Conservation (phyloP, 1,284 basidiomycete species). For the Austroboletus novae-zelandiae region DNA sequence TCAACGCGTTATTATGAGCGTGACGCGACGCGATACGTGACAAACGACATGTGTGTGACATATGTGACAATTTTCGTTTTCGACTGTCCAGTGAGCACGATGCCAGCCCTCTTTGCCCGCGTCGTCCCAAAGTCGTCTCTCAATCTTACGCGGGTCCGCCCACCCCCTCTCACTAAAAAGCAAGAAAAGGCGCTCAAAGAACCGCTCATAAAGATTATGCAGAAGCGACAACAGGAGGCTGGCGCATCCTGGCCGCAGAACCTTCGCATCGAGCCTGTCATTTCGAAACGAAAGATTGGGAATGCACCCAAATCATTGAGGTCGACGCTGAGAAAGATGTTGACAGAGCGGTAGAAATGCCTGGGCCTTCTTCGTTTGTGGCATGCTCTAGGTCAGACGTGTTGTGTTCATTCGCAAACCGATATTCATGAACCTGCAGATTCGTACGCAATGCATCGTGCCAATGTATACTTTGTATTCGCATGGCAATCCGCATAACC, state of each 20-base stretch:
- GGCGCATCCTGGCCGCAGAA: conserved; percentile 42
- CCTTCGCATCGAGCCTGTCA: conserved; percentile 43
- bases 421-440: conserved; percentile 1
- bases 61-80: not conserved
- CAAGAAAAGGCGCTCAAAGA: conserved; percentile 32
- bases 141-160: conserved; percentile 23
- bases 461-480: not conserved
- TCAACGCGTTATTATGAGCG: conserved; percentile 1
- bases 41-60: conserved; percentile 5
- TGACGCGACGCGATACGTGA: conserved; percentile 23
- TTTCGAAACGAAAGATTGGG: conserved; percentile 37
- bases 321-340: conserved; percentile 35
- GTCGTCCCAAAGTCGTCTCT: conserved; percentile 39
- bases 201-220: conserved; percentile 40
- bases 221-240: conserved; percentile 36
- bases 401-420: not conserved
- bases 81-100: not conserved
- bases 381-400: conserved; percentile 5
- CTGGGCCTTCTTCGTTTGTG: not conserved
- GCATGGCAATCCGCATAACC: not conserved
- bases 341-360: conserved; percentile 36
- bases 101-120: conserved; percentile 36
- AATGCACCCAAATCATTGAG: conserved; percentile 36
- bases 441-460: not conserved
- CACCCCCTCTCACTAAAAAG: conserved; percentile 30